Conservation (phyloP, 345 rosid genomes). For the Corchorus olitorius region DNA sequence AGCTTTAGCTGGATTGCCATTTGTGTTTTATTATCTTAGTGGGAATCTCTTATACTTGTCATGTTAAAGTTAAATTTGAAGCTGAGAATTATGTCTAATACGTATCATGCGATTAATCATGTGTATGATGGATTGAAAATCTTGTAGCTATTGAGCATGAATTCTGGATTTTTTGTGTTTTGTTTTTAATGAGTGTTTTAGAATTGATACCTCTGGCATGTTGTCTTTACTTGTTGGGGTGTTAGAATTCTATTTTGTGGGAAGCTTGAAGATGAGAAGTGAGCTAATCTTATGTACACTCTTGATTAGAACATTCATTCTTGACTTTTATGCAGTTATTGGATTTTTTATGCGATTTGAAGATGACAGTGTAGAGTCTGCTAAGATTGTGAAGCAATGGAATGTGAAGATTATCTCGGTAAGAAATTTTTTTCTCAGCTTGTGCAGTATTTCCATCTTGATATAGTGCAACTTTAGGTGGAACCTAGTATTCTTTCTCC, state of each 20-base stretch:
- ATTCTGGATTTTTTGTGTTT: neutral
- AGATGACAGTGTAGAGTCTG: slow-evolving; percentile 94
- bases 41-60: neutral
- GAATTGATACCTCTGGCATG: neutral
- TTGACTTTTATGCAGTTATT: slow-evolving; percentile 60
- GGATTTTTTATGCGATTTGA: slow-evolving; percentile 94
- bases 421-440: slow-evolving; percentile 18
- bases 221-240: no score
- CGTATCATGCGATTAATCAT: neutral
- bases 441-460: neutral
- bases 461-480: neutral
- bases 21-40: neutral
- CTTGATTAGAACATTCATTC: neutral
- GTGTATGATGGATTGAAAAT: neutral
- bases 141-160: slow-evolving; percentile 5
- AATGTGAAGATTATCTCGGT: slow-evolving; percentile 97
- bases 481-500: neutral
- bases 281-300: neutral
- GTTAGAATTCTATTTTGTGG: neutral
- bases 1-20: slow-evolving; percentile 8
- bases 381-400: slow-evolving; percentile 95
- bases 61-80: neutral
- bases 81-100: neutral
- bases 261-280: neutral
- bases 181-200: neutral